These are phyloP conservation scores for Lupinus albus DNA, from an alignment of 306 rosid genomes.

Conservation along the genomic window DNA sequence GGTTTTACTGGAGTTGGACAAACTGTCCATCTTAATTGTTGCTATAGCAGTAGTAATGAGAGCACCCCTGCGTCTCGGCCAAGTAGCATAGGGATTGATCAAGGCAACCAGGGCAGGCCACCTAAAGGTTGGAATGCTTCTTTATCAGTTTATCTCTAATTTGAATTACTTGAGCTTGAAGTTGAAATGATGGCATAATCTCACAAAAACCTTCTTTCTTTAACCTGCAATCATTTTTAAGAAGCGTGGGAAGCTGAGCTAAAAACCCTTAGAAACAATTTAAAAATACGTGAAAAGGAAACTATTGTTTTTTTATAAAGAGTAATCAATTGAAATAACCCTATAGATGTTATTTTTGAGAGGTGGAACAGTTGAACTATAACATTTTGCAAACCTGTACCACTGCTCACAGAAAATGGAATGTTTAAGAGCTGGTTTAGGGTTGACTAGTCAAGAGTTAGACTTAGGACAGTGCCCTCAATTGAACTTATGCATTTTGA, in stretches of 20 bases:
- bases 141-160: conserved; percentile 16
- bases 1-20: conserved; percentile 49
- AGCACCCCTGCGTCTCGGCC: conserved; percentile 55
- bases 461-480: neutral
- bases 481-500: conserved; percentile 11
- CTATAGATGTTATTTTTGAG: neutral
- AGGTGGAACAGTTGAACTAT: neutral
- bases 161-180: conserved; percentile 23
- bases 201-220: conserved; percentile 11
- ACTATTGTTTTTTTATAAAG: neutral
- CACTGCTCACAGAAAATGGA: neutral
- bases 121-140: conserved; percentile 54
- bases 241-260: neutral
- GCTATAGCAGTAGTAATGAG: conserved; percentile 71
- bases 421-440: neutral
- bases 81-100: conserved; percentile 50
- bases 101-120: conserved; percentile 43
- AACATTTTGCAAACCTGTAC: neutral
- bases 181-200: conserved; percentile 6
- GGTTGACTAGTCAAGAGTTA: conserved; percentile 3
- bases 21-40: conserved; percentile 51
- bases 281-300: neutral
- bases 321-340: neutral
- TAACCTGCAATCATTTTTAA: neutral
- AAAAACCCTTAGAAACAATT: neutral